These are phyloP conservation scores for Barnettozyma californica DNA, from an alignment of 805 yeast genomes.

Conservation along the genomic window DNA sequence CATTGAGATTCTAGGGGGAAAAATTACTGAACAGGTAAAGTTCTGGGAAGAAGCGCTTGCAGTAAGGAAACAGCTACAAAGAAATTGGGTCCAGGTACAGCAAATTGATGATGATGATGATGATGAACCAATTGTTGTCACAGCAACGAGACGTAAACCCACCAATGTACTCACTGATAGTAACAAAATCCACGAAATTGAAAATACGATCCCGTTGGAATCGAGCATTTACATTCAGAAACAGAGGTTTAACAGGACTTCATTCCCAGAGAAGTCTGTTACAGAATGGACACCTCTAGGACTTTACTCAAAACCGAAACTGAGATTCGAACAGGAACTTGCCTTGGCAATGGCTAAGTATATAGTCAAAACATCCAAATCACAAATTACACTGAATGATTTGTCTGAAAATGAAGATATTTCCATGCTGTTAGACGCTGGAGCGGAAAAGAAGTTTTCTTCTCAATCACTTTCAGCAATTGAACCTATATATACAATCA, in stretches of 20 bases:
- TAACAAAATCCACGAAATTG: neutral
- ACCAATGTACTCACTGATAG: neutral
- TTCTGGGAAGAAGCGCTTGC: constrained; percentile 33
- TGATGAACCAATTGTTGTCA: constrained; percentile 6
- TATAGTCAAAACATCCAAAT: neutral
- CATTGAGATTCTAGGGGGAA: constrained; percentile 19
- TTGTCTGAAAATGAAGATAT: neutral
- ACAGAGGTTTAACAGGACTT: constrained; percentile 5
- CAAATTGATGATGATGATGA: constrained; percentile 10
- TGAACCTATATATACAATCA: neutral
- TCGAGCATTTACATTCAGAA: constrained; percentile 18
- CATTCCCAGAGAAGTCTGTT: neutral
- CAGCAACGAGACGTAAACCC: constrained; percentile 7
- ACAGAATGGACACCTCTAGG: constrained; percentile 9
- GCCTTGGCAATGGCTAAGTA: neutral
- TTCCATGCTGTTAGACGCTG: neutral
- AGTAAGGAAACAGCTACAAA: constrained; percentile 20
- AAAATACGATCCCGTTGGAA: neutral
- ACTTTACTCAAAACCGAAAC: constrained; percentile 2
- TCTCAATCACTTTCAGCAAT: neutral
- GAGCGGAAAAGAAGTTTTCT: neutral
- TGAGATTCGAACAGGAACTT: neutral
- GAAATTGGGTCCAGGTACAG: constrained; percentile 31
- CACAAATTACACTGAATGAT: neutral
- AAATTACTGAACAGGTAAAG: constrained; percentile 27